phyloP scores from a whole-genome alignment of 768 basidiomycete species.

The Strobilomyces echinocephalus region DNA sequence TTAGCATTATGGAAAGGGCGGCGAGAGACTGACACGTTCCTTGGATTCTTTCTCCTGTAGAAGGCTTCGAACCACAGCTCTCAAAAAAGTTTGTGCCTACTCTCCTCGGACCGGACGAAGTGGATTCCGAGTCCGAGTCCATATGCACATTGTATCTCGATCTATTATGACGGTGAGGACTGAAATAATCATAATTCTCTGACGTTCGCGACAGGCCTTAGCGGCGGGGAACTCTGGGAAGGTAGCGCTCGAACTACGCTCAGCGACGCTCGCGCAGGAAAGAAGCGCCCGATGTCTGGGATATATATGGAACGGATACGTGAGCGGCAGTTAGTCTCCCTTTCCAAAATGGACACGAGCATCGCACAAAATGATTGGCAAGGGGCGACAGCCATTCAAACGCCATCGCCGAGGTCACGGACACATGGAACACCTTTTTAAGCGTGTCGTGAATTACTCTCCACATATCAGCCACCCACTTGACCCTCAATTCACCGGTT shows the following conservation, averaged over 20 bases:
- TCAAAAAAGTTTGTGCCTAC: too few species aligned
- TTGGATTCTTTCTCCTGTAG: too few species aligned
- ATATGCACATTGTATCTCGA: not conserved
- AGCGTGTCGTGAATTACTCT: not conserved
- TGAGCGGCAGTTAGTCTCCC: conserved; percentile 8
- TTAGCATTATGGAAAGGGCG: too few species aligned
- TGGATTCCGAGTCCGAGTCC: not conserved
- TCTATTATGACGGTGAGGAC: not conserved
- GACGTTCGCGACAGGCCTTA: not conserved
- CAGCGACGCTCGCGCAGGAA: conserved; percentile 3
- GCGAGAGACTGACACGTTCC: too few species aligned
- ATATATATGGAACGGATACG: conserved; percentile 11
- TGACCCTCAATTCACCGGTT: not conserved
- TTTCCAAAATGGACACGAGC: not conserved
- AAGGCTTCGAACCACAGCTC: too few species aligned
- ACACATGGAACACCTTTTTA: conserved; percentile 6
- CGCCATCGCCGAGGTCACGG: conserved; percentile 16
- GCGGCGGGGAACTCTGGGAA: not conserved
- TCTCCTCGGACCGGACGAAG: too few species aligned
- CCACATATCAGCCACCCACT: not conserved
- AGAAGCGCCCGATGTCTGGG: conserved; percentile 7
- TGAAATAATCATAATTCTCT: not conserved
- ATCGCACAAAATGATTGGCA: conserved; percentile 4
- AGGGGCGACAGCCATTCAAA: conserved; percentile 12
- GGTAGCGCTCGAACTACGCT: not conserved